A percentile compares a stretch with the other conserved stretches of the same genome.
Evolutionary conservation across 75 land plant species (phyloP).

Genomic region (Azolla pinnata): DNA sequence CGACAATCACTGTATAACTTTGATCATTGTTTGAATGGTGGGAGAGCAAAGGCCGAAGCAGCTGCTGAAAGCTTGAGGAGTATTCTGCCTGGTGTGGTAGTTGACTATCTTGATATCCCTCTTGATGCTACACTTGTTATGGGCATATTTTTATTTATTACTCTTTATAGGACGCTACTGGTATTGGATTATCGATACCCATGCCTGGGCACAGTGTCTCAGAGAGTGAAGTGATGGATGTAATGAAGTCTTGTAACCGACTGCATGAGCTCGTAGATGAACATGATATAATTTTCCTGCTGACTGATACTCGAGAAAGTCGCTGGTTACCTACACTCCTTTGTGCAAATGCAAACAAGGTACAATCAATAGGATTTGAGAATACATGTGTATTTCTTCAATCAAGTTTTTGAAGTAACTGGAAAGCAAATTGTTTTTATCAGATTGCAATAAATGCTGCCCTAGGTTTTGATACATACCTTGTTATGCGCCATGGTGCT

Average conservation of each 20-base stretch:
- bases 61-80: slow-evolving; percentile 66
- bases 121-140: slow-evolving; percentile 1
- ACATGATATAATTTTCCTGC: slow-evolving; percentile 81
- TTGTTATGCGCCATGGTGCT: slow-evolving; percentile 99
- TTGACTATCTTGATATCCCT: slow-evolving; percentile 6
- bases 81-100: slow-evolving; percentile 92
- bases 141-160: not conserved
- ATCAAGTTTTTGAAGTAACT: not conserved
- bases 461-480: slow-evolving; percentile 88
- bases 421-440: too few species aligned
- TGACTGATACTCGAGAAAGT: slow-evolving; percentile 98
- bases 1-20: slow-evolving; percentile 82
- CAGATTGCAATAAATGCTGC: slow-evolving; percentile 96
- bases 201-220: slow-evolving; percentile 93
- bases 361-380: slow-evolving; percentile 1
- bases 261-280: slow-evolving; percentile 54
- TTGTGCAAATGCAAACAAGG: slow-evolving; percentile 86
- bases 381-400: not conserved
- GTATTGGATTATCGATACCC: slow-evolving; percentile 70
- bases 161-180: slow-evolving; percentile 63
- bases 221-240: slow-evolving; percentile 29
- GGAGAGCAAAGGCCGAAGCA: slow-evolving; percentile 71
- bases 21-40: slow-evolving; percentile 84
- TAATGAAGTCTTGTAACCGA: slow-evolving; percentile 51
- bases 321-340: slow-evolving; percentile 96